These are phyloP conservation scores for Phytophthora rubi DNA, from an alignment of 352 stramenopile genomes.

Conservation along the genomic window DNA sequence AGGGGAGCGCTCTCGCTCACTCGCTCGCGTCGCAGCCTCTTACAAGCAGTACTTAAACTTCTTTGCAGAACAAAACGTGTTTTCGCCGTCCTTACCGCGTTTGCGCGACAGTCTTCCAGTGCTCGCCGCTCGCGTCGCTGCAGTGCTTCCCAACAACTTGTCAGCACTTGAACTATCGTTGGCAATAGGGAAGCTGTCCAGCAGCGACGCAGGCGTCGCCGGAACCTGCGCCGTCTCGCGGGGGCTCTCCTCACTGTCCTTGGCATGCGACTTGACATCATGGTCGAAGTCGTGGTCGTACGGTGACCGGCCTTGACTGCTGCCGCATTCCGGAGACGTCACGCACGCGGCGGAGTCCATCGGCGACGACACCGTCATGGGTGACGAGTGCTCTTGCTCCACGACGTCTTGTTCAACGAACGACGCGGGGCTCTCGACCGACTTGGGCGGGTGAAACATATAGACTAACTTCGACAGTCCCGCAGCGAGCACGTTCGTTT, in stretches of 20 bases:
- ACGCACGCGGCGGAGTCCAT: conserved; percentile 76
- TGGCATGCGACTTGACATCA: conserved; percentile 60
- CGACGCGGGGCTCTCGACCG: conserved; percentile 58
- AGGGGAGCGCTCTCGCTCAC: conserved; percentile 17
- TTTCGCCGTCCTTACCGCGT: conserved; percentile 53
- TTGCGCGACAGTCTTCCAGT: conserved; percentile 47
- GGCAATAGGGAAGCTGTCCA: conserved; percentile 64
- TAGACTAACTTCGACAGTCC: conserved; percentile 80
- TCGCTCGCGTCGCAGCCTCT: conserved; percentile 37
- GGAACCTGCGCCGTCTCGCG: conserved; percentile 54
- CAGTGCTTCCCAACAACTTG: conserved; percentile 63
- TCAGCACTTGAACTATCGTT: conserved; percentile 84
- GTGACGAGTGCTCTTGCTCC: conserved; percentile 46
- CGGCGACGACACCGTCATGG: conserved; percentile 48
- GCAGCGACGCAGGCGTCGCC: conserved; percentile 41
- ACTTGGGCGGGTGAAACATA: conserved; percentile 67
- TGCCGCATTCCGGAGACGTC: conserved; percentile 77
- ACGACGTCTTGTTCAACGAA: conserved; percentile 52
- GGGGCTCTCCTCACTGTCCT: conserved; percentile 57
- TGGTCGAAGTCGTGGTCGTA: conserved; percentile 82
- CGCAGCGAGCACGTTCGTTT: conserved; percentile 72
- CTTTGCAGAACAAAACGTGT: conserved; percentile 61
- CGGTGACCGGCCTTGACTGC: conserved; percentile 70
- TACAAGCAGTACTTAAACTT: conserved; percentile 73
- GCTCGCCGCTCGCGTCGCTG: conserved; percentile 32